Conservation (phyloP, 768 basidiomycete species). For the Boletus fagicola region DNA sequence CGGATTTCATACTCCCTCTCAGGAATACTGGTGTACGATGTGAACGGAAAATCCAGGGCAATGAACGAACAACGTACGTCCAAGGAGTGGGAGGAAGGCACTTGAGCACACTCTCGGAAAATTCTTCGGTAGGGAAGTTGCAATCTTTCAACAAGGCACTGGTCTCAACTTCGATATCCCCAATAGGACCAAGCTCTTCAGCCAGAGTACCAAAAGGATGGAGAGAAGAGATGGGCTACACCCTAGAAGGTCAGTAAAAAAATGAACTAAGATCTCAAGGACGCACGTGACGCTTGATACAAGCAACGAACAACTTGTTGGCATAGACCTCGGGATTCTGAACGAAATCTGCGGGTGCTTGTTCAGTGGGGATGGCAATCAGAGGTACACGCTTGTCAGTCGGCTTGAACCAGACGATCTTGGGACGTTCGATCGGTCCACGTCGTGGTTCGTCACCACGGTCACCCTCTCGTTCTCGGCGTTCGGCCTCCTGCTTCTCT, state of each 20-base stretch:
- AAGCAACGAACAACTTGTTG: constrained; percentile 92
- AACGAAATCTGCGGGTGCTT: constrained; percentile 94
- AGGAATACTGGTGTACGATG: constrained; percentile 57
- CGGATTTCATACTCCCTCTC: constrained; percentile 86
- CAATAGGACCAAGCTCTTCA: constrained; percentile 96
- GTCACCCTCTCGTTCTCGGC: constrained; percentile 95
- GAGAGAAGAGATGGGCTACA: constrained; percentile 86
- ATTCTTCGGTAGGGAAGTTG: constrained; percentile 98
- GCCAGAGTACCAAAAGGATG: constrained; percentile 99
- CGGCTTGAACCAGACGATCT: constrained; percentile 99
- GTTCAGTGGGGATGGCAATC: constrained; percentile 98
- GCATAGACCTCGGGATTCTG: constrained; percentile 91
- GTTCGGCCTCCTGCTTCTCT: constrained; percentile 97
- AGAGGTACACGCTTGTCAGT: constrained; percentile 98
- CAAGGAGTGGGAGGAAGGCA: constrained; percentile 96
- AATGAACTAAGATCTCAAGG: constrained; percentile 7
- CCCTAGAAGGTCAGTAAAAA: constrained; percentile 19
- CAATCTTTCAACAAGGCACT: constrained; percentile 97
- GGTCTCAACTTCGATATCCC: constrained; percentile 98
- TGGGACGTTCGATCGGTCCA: constrained; percentile 82
- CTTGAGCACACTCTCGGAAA: constrained; percentile 91
- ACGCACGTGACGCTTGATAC: constrained; percentile 95
- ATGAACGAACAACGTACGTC: constrained; percentile 52
- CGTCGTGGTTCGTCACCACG: constrained; percentile 81
- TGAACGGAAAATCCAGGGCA: constrained; percentile 8